Evolutionary conservation across 2,329 filamentous ascomycete species (phyloP), one percentile per base, ranked within the genome.

Genomic region (Penicillium sp.): DNA sequence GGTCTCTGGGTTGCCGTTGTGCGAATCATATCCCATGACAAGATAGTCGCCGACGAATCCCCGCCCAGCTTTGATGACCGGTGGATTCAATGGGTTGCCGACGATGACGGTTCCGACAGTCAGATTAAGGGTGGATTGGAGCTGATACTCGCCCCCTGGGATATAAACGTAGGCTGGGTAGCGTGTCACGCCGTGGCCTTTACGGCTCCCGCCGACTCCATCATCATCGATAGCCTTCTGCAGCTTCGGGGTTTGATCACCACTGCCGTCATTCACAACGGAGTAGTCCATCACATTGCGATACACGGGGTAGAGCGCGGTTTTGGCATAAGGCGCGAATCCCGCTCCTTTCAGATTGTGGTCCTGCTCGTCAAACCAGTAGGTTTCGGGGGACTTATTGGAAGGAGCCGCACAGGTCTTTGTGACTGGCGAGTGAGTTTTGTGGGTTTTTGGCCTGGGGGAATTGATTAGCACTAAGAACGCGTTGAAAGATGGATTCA

Each of bases 91-190:
- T 4, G 67, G 66, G 44, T 70, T 61, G 12, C 67, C 67, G 7
- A 63, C 59, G 56, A 67, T 60, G 18, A 66, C 57, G 0, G 65
- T 67, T 12, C 64, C 62, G 3, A 67, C 61, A 2, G 59, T 63
- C 19, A 66, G 50, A 5, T 57, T 60, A 2, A 67, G 40, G 13
- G 61, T 62, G 11, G 51, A 58, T 13, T 53, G 49, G 12, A 67
- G 49, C 9, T 53, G 53, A 30, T 67, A 67, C 3, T 52, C 54
- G 8, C 65, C 65, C 0, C 61, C 56, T 2, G 64, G 65, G 1
- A 67, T 46, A 34, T 60, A 67, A 7, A 67, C 58, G 13, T 65
- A 53, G 3, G 65, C 65, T 0, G 65, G 65, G 18, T 59, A 61
- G 0, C 57, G 55, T 9, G 60, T 62, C 3, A 58, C 54, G 3